These are phyloP conservation scores for Phytophthora melonis DNA, from an alignment of 352 stramenopile genomes.

Conservation along the genomic window DNA sequence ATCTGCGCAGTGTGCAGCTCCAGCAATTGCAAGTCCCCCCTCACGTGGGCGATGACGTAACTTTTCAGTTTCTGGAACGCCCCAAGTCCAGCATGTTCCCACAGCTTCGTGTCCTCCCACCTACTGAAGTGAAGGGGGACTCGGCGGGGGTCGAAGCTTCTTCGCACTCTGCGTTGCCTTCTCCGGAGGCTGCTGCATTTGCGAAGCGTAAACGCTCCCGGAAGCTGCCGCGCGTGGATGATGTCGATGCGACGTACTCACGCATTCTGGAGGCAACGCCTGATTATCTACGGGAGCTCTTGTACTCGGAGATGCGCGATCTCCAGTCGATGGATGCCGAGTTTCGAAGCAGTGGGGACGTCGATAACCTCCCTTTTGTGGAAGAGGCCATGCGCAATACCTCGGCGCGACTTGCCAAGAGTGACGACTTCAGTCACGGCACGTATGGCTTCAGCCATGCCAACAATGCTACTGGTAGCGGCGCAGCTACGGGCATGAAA, in stretches of 20 bases:
- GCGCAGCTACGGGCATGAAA: constrained; percentile 5
- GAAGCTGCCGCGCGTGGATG: constrained; percentile 73
- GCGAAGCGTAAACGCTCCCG: constrained; percentile 49
- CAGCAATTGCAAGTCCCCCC: constrained; percentile 68
- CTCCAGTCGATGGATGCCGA: constrained; percentile 77
- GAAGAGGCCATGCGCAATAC: constrained; percentile 82
- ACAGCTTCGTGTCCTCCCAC: constrained; percentile 46
- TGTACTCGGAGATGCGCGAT: constrained; percentile 73
- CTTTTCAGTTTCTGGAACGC: constrained; percentile 84
- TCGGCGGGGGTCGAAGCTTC: background rate
- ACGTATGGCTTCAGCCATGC: constrained; percentile 19
- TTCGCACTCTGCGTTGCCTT: constrained; percentile 5
- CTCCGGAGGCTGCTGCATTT: constrained; percentile 31
- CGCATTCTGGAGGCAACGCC: constrained; percentile 78
- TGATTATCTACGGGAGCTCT: constrained; percentile 69
- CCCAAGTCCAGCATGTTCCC: constrained; percentile 78
- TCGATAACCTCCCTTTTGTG: constrained; percentile 81
- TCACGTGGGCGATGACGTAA: constrained; percentile 55
- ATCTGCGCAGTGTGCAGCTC: constrained; percentile 78
- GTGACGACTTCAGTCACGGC: constrained; percentile 25
- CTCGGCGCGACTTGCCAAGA: constrained; percentile 59
- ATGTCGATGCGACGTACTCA: constrained; percentile 70
- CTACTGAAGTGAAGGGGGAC: constrained; percentile 15
- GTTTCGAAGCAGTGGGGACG: constrained; percentile 74
- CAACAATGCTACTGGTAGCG: background rate